Percentiles rank a stretch among this genome's conserved stretches.
phyloP scores from a whole-genome alignment of 2,329 filamentous ascomycete species.

The Triangularia verruculosa region DNA sequence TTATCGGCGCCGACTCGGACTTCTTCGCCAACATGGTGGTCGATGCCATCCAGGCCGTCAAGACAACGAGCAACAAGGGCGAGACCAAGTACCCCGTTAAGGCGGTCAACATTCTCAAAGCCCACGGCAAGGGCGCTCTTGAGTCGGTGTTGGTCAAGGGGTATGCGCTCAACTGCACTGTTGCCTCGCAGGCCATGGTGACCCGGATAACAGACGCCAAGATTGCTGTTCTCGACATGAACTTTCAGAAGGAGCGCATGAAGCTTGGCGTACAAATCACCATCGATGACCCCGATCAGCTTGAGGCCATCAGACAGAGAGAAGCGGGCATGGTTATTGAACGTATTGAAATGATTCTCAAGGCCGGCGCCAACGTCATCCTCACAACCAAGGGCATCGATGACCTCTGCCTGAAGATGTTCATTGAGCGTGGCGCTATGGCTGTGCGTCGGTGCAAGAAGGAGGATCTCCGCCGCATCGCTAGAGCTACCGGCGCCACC shows the following conservation, averaged over 20 bases:
- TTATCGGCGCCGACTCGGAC: conserved; percentile 91
- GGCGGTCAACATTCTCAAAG: conserved; percentile 97
- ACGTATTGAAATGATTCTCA: conserved; percentile 93
- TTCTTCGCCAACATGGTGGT: conserved; percentile 98
- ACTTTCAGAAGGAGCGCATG: conserved; percentile 98
- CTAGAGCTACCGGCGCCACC: conserved; percentile 91
- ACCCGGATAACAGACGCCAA: conserved; percentile 90
- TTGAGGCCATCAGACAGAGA: conserved; percentile 93
- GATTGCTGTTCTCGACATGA: conserved; percentile 96
- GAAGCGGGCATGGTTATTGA: conserved; percentile 93
- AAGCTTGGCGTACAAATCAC: conserved; percentile 98
- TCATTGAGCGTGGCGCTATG: conserved; percentile 93
- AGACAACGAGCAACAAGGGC: conserved; percentile 83
- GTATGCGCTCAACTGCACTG: conserved; percentile 97
- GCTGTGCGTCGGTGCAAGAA: conserved; percentile 96
- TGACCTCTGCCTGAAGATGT: conserved; percentile 89
- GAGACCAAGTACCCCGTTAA: conserved; percentile 98
- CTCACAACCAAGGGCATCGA: conserved; percentile 98
- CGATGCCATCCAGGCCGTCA: conserved; percentile 92
- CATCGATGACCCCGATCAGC: conserved; percentile 92
- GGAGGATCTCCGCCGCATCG: conserved; percentile 93
- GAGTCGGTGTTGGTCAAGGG: conserved; percentile 93
- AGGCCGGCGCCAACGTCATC: conserved; percentile 93
- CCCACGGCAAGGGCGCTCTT: conserved; percentile 85
- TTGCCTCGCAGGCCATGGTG: conserved; percentile 96